Evolutionary conservation across 2,329 filamentous ascomycete species (phyloP).

Genomic region (Penicillium corylophilum): DNA sequence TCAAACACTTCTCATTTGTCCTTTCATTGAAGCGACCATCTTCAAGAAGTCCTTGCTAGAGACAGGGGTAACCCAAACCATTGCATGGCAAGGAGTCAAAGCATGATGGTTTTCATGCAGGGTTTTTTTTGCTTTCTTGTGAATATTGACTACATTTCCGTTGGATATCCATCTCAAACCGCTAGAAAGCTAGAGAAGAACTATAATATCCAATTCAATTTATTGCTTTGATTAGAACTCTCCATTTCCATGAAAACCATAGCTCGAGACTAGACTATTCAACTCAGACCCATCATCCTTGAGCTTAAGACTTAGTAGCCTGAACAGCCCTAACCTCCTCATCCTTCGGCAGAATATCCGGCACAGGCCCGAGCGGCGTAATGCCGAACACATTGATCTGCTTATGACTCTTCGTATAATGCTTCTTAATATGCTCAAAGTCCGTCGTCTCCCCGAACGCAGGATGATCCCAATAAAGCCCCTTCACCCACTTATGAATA

Average conservation of each 20-base stretch:
- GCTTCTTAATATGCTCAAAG: slow-evolving; percentile 91
- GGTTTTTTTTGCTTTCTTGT: slow-evolving; percentile 22
- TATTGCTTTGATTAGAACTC: no score
- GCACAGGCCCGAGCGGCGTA: slow-evolving; percentile 80
- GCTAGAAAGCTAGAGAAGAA: neutral
- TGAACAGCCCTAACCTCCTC: slow-evolving; percentile 64
- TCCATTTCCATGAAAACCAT: neutral
- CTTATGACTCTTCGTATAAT: slow-evolving; percentile 65
- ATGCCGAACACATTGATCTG: slow-evolving; percentile 69
- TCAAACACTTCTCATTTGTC: neutral
- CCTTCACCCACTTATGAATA: slow-evolving; percentile 76
- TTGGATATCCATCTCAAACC: neutral
- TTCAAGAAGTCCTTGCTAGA: slow-evolving; percentile 7
- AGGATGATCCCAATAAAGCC: slow-evolving; percentile 77
- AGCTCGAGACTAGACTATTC: neutral
- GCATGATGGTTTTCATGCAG: slow-evolving; percentile 22
- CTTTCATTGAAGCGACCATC: slow-evolving; percentile 2
- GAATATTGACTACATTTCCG: slow-evolving; percentile 7
- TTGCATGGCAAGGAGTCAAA: slow-evolving; percentile 35
- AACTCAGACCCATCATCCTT: no score
- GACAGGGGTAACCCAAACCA: slow-evolving; percentile 11
- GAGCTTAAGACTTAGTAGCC: slow-evolving; percentile 6
- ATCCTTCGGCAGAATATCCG: slow-evolving; percentile 73
- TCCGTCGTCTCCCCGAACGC: slow-evolving; percentile 82
- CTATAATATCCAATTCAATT: neutral